phyloP scores from a whole-genome alignment of 768 basidiomycete species.

The Naganishia friedmannii region DNA sequence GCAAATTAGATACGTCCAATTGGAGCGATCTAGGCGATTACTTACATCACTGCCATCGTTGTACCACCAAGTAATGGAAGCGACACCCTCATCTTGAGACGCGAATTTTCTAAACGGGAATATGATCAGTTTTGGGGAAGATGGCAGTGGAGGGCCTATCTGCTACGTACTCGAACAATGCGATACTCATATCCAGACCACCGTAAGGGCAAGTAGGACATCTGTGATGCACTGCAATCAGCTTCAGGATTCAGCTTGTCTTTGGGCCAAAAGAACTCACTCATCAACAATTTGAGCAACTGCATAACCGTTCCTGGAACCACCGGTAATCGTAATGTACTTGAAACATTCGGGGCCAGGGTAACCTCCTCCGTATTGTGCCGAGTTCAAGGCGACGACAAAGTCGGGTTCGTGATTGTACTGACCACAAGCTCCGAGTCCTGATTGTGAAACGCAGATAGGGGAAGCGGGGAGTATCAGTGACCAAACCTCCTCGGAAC shows the following conservation, averaged over 20 bases:
- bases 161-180: slow-evolving; percentile 27
- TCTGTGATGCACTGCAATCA: slow-evolving; percentile 8
- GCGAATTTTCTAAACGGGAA: slow-evolving; percentile 25
- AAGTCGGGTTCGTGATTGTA: slow-evolving; percentile 31
- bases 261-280: slow-evolving; percentile 37
- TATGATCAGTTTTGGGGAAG: not conserved
- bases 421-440: slow-evolving; percentile 32
- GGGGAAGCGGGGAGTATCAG: not conserved
- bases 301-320: slow-evolving; percentile 55
- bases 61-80: slow-evolving; percentile 33
- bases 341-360: slow-evolving; percentile 65
- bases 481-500: not conserved
- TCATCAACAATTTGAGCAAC: slow-evolving; percentile 62
- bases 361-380: slow-evolving; percentile 62
- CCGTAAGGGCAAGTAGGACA: slow-evolving; percentile 34
- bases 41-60: slow-evolving; percentile 30
- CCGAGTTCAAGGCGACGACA: slow-evolving; percentile 32
- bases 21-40: not conserved
- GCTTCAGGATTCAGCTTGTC: not conserved
- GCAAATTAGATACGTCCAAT: not conserved
- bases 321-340: slow-evolving; percentile 61
- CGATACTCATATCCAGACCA: slow-evolving; percentile 31
- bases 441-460: not conserved
- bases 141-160: not conserved
- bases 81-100: slow-evolving; percentile 29